Conservation (phyloP, 768 basidiomycete species). For the Antrodiella citrinella region DNA sequence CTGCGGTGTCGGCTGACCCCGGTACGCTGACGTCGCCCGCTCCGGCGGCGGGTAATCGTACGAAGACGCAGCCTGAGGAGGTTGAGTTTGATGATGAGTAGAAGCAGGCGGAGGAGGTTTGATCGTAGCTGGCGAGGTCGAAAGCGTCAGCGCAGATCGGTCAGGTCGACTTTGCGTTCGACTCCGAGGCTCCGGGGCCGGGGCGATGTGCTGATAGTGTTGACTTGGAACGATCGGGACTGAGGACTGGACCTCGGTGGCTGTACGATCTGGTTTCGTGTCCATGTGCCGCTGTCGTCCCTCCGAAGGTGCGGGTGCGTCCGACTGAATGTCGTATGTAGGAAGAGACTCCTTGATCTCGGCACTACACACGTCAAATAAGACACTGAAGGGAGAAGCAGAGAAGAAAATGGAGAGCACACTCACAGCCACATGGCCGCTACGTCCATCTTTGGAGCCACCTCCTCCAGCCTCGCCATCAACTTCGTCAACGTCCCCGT, state of each 20-base stretch:
- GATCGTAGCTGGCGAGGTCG: not conserved
- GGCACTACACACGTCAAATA: constrained; percentile 3
- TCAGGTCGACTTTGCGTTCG: too few species aligned
- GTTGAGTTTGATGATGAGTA: too few species aligned
- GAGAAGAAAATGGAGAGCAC: not conserved
- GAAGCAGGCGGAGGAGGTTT: too few species aligned
- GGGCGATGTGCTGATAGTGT: not conserved
- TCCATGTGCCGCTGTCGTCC: not conserved
- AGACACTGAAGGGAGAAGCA: not conserved
- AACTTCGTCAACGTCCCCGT: constrained; percentile 8
- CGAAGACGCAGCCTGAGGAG: too few species aligned
- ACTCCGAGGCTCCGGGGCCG: not conserved
- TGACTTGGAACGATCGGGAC: not conserved
- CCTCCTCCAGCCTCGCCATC: constrained; percentile 12
- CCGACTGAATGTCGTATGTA: not conserved
- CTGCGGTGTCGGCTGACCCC: not conserved
- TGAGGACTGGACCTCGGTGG: not conserved
- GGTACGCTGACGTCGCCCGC: not conserved
- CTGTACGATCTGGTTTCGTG: not conserved
- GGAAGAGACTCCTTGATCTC: constrained; percentile 13
- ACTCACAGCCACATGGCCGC: constrained; percentile 16
- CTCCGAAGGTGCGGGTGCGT: not conserved
- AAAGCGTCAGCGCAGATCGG: not conserved
- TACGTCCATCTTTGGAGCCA: constrained; percentile 14
- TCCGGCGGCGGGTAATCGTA: too few species aligned